Percentiles rank a stretch among this genome's conserved stretches.
These are phyloP conservation scores for Liriodendron chinense DNA, from an alignment of 164 flowering plant genomes.

Conservation along the genomic window DNA sequence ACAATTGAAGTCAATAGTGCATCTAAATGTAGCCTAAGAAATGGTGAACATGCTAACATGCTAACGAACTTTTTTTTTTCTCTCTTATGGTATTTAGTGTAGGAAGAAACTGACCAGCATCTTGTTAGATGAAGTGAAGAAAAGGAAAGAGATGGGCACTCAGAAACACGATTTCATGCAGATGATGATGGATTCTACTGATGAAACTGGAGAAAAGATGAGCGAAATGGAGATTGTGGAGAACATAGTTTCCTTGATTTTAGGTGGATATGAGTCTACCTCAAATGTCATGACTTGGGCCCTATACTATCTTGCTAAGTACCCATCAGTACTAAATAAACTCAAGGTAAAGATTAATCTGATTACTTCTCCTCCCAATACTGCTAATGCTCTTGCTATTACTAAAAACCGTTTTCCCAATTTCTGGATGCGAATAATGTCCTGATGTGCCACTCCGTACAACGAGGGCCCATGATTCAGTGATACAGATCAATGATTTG, in stretches of 20 bases:
- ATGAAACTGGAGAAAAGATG: constrained; percentile 17
- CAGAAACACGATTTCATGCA: constrained; percentile 15
- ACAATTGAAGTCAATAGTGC: too few species aligned
- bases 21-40: too few species aligned
- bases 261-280: constrained; percentile 23
- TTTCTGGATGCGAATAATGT: too few species aligned
- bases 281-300: constrained; percentile 21
- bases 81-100: constrained; percentile 8
- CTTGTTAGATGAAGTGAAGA: constrained; percentile 14
- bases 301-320: constrained; percentile 17
- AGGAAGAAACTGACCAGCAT: constrained; percentile 11
- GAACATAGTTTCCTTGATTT: constrained; percentile 13
- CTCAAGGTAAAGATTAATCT: constrained; percentile 15
- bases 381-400: not conserved
- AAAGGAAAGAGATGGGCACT: constrained; percentile 6
- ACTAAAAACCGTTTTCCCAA: not conserved
- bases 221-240: constrained; percentile 11
- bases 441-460: too few species aligned
- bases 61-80: not conserved
- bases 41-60: too few species aligned
- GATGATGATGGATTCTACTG: constrained; percentile 12
- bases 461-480: too few species aligned
- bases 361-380: not conserved
- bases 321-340: constrained; percentile 14
- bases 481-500: too few species aligned